phyloP scores from a whole-genome alignment of 1,284 basidiomycete species.

The Apiotrichum laibachii region DNA sequence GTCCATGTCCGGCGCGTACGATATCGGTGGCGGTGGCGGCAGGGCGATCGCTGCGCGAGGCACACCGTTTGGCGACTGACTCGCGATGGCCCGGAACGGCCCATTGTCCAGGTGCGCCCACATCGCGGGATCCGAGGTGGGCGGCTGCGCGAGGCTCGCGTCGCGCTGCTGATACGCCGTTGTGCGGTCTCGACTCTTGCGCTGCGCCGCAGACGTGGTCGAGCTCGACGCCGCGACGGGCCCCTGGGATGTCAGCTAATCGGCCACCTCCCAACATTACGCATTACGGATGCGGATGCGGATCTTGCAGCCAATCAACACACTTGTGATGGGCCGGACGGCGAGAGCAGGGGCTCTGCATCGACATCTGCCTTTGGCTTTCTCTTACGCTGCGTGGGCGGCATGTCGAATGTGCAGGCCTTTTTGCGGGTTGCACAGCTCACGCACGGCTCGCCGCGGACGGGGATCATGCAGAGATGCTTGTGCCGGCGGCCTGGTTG shows the following conservation, averaged over 20 bases:
- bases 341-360: not conserved
- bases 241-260: too few species aligned
- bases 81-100: not conserved
- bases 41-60: not conserved
- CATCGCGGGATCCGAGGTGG: too few species aligned
- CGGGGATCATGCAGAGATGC: conserved; percentile 32
- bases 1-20: not conserved
- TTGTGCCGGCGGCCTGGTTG: conserved; percentile 30
- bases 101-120: not conserved
- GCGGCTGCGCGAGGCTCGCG: too few species aligned
- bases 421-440: conserved; percentile 23
- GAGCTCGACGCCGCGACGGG: too few species aligned
- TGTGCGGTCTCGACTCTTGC: not conserved
- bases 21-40: too few species aligned
- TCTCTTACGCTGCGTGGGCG: conserved; percentile 30
- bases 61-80: not conserved
- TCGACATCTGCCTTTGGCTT: conserved; percentile 2
- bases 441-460: conserved; percentile 28
- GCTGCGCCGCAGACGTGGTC: too few species aligned
- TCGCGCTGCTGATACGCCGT: too few species aligned
- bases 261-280: too few species aligned
- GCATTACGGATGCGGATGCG: too few species aligned
- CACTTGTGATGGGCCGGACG: too few species aligned
- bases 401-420: conserved; percentile 32
- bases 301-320: too few species aligned